Evolutionary conservation across 164 flowering plant species (phyloP).

Genomic region (Cinnamomum chago): DNA sequence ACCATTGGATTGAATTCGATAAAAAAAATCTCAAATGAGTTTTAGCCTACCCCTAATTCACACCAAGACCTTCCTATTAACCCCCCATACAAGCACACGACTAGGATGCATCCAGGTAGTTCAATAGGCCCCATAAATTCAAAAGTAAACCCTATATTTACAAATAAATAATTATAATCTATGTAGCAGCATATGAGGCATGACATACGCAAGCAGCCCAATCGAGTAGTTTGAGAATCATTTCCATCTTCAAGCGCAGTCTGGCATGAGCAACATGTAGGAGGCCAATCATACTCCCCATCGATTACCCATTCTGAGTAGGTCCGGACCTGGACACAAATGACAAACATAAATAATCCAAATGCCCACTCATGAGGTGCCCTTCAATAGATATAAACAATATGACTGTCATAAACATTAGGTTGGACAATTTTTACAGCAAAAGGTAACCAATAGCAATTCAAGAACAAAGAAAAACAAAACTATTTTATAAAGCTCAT

Average conservation of each 20-base stretch:
- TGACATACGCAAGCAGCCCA: conserved; percentile 98
- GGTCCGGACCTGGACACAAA: conserved; percentile 57
- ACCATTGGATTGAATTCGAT: too few relatives aligned
- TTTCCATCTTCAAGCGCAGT: conserved; percentile 56
- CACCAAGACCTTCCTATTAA: too few relatives aligned
- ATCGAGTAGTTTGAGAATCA: conserved; percentile 66
- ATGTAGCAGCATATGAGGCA: not conserved
- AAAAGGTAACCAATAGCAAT: not conserved
- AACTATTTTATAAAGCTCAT: not conserved
- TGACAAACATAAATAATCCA: conserved; percentile 6
- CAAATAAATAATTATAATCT: not conserved
- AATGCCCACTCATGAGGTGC: not conserved
- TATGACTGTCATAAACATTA: not conserved
- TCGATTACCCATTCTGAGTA: conserved; percentile 99
- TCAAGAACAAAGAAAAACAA: not conserved
- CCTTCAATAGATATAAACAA: not conserved
- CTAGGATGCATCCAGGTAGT: not conserved
- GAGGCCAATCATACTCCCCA: conserved; percentile 99
- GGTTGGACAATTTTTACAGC: not conserved
- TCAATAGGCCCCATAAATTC: not conserved
- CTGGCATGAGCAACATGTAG: conserved; percentile 76
- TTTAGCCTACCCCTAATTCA: too few relatives aligned
- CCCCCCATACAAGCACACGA: not conserved
- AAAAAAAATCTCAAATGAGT: too few relatives aligned
- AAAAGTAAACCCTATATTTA: not conserved